phyloP scores from a whole-genome alignment of 2,329 filamentous ascomycete genomes.

The Ophiognomonia clavigignenti-juglandacearum region DNA sequence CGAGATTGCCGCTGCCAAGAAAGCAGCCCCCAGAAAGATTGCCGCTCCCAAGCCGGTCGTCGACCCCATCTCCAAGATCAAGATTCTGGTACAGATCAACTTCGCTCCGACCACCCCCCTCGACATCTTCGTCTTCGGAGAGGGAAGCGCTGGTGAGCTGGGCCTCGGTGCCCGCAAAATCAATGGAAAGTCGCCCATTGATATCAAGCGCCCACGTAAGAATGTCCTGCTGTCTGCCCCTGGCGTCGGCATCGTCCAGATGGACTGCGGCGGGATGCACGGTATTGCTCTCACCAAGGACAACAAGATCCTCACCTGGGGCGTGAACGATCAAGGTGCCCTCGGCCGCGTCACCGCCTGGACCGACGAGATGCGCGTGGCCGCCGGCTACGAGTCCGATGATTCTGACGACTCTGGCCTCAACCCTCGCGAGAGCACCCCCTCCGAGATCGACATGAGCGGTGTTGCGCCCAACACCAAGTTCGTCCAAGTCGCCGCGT shows the following conservation, averaged over 20 bases:
- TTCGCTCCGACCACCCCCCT: slow-evolving; percentile 56
- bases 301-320: slow-evolving; percentile 81
- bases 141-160: slow-evolving; percentile 76
- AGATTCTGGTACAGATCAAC: slow-evolving; percentile 48
- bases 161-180: slow-evolving; percentile 63
- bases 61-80: slow-evolving; percentile 8
- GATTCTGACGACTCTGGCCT: slow-evolving; percentile 38
- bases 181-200: slow-evolving; percentile 55
- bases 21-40: slow-evolving; percentile 15
- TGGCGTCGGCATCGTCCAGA: slow-evolving; percentile 63
- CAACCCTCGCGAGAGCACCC: slow-evolving; percentile 60
- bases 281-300: slow-evolving; percentile 70
- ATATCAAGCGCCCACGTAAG: slow-evolving; percentile 70
- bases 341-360: slow-evolving; percentile 68
- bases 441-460: slow-evolving; percentile 50
- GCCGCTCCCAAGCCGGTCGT: slow-evolving; percentile 12
- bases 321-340: slow-evolving; percentile 80
- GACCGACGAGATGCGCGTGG: slow-evolving; percentile 53
- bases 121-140: slow-evolving; percentile 76
- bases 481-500: slow-evolving; percentile 60
- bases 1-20: slow-evolving; percentile 1
- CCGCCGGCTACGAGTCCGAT: slow-evolving; percentile 40
- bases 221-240: slow-evolving; percentile 55
- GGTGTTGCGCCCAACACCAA: slow-evolving; percentile 23
- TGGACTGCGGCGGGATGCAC: slow-evolving; percentile 81